Percentiles rank a stretch among this genome's conserved stretches.
Conservation (phyloP, 2,329 filamentous ascomycete genomes). For the Cladophialophora bantiana region DNA sequence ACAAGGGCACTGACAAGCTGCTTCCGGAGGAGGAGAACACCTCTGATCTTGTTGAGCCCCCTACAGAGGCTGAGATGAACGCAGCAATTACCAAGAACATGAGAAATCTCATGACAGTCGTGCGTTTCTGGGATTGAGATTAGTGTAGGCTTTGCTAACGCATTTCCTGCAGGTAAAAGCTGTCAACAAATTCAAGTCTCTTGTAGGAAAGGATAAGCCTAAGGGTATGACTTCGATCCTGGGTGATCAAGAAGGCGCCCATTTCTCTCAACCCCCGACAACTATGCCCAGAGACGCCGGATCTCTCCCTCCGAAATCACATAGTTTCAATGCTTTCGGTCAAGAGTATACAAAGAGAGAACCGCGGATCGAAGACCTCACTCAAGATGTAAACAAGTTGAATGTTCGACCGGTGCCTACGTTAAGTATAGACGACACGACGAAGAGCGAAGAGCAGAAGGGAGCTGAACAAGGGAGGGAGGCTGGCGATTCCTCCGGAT, state of each 20-base stretch:
- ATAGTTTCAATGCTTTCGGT: constrained; percentile 61
- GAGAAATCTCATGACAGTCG: constrained; percentile 82
- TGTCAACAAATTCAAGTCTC: constrained; percentile 82
- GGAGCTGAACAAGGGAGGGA: neutral
- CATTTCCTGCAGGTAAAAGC: constrained; percentile 74
- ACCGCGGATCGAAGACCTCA: constrained; percentile 62
- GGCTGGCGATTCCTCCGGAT: constrained; percentile 1
- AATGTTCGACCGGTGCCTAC: constrained; percentile 28
- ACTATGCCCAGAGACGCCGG: constrained; percentile 53
- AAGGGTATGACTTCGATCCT: constrained; percentile 65
- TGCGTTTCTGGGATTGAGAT: constrained; percentile 12
- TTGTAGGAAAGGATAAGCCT: constrained; percentile 66
- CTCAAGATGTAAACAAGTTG: constrained; percentile 41
- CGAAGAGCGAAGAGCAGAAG: constrained; percentile 10
- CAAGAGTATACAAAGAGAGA: constrained; percentile 57
- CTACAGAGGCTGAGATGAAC: constrained; percentile 89
- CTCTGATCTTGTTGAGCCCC: constrained; percentile 76
- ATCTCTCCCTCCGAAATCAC: constrained; percentile 50
- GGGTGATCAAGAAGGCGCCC: constrained; percentile 59
- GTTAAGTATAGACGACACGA: constrained; percentile 34
- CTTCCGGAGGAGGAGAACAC: constrained; percentile 87
- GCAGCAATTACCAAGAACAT: constrained; percentile 90
- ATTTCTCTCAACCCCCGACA: constrained; percentile 65
- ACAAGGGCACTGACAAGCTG: constrained; percentile 75
- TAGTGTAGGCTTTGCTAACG: neutral